Base-by-base conservation (phyloP, 768 basidiomycete species). In the Omphalotus guepiniiformis region DNA sequence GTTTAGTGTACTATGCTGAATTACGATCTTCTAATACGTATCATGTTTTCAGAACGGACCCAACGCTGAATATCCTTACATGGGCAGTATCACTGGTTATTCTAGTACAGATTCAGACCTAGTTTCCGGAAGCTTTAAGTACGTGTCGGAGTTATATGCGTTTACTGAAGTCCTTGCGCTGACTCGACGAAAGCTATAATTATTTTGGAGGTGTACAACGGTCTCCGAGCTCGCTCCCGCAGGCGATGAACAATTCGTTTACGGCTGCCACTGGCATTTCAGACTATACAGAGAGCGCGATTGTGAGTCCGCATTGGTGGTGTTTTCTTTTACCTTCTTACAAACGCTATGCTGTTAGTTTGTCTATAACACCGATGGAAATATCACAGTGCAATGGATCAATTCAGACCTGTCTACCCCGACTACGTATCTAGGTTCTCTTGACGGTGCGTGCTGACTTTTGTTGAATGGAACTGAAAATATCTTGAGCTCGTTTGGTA, bases 181-280 rank as follows among this genome's bases (percentile, higher is more conserved):
- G n/a, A n/a, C n/a, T n/a, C n/a, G n/a, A n/a, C n/a, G n/a, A 13
- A 28, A 43, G 42, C n/a, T 43, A 43, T 43, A 32, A 21, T 4
- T 43, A 43, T 18, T 2, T 43, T 13, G 42, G 42, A 30, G 42
- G 29, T 1, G 42, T 28, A 18, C 8, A 13, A 11, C 18, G 19
- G 16, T 32, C 42, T 19, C 29, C 9, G 16, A 21, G 42, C 11
- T 15, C 9, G 16, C 15, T 21, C 25, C 28, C 16, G 29, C 42
- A 13, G 16, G 16, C 28, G 2, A 32, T 16, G 15, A 13, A 29
- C 16, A 43, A 43, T 26, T 43, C 42, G 42, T 43, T 43, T 18
- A 43, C 27, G 6, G 21, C 19, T 13, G 42, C 27, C 23, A 43
- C 42, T 13, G 42, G 42, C 12, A 43, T 19, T 21, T 13, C 2